These are phyloP conservation scores for Leishmania mexicana DNA, from an alignment of 208 protist species.

Conservation along the genomic window DNA sequence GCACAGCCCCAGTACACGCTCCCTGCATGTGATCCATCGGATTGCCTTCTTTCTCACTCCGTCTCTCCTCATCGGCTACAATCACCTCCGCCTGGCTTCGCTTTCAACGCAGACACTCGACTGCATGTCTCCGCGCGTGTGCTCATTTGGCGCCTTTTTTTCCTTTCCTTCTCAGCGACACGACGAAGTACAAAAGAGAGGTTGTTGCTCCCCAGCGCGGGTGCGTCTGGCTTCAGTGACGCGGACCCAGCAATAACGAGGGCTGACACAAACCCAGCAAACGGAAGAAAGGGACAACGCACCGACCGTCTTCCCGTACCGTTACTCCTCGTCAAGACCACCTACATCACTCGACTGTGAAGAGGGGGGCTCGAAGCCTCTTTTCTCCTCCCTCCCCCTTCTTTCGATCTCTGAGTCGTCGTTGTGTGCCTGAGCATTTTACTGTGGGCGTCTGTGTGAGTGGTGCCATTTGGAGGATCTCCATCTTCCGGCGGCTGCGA, in stretches of 20 bases:
- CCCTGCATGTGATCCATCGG: background rate
- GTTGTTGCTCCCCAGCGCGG: background rate
- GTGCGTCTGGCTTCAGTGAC: background rate
- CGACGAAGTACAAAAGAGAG: background rate
- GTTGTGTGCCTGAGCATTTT: background rate
- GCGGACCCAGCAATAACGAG: background rate
- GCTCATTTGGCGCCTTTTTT: background rate
- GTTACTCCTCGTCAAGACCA: background rate
- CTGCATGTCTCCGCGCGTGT: background rate
- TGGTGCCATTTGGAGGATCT: background rate
- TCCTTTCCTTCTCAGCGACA: background rate
- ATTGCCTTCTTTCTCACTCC: background rate
- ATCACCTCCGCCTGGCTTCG: background rate
- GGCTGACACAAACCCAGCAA: background rate
- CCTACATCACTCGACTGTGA: background rate
- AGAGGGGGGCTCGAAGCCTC: background rate
- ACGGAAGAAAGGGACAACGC: background rate
- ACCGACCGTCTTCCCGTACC: background rate
- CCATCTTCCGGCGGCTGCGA: background rate
- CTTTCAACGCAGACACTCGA: background rate
- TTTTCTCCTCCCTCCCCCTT: background rate
- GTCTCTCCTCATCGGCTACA: background rate
- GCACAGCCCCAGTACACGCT: background rate
- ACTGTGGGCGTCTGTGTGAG: background rate
- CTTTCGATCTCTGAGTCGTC: background rate